Evolutionary conservation across 176 grass and related monocot species (phyloP).

Genomic region (Bonia amplexicaulis): DNA sequence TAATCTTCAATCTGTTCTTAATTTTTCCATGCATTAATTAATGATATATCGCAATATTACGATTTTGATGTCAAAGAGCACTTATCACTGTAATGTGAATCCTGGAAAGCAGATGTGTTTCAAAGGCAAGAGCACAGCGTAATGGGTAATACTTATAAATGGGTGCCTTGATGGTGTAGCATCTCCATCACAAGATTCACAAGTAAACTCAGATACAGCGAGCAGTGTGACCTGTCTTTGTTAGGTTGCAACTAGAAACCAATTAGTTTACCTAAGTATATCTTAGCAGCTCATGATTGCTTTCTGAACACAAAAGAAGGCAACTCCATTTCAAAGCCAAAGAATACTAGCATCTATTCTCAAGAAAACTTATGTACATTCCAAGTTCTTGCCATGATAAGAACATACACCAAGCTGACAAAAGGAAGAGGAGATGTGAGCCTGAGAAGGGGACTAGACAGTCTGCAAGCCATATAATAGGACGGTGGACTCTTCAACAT

Average conservation of each 20-base stretch:
- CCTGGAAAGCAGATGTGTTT: neutral
- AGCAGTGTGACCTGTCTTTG: slow-evolving; percentile 26
- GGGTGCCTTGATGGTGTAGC: slow-evolving; percentile 20
- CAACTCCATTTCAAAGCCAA: slow-evolving; percentile 15
- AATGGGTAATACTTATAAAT: neutral
- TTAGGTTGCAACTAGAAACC: slow-evolving; percentile 37
- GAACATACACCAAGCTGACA: slow-evolving; percentile 33
- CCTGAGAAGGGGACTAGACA: slow-evolving; percentile 20
- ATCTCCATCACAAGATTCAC: slow-evolving; percentile 26
- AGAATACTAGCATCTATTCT: slow-evolving; percentile 28
- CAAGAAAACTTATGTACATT: slow-evolving; percentile 51
- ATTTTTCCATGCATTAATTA: neutral
- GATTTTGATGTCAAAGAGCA: neutral
- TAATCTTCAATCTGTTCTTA: neutral
- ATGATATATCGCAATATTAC: neutral
- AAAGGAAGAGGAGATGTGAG: slow-evolving; percentile 11
- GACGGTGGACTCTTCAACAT: slow-evolving; percentile 37
- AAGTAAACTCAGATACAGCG: slow-evolving; percentile 26
- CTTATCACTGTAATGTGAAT: neutral
- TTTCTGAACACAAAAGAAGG: slow-evolving; percentile 20
- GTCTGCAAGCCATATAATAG: slow-evolving; percentile 32
- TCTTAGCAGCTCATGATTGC: slow-evolving; percentile 38
- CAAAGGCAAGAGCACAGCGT: slow-evolving; percentile 4
- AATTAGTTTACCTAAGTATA: slow-evolving; percentile 21
- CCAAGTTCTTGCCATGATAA: slow-evolving; percentile 37